Conservation (phyloP, 1,139 yeast genomes). For the Hemisphaericaspora xylanilytica region DNA sequence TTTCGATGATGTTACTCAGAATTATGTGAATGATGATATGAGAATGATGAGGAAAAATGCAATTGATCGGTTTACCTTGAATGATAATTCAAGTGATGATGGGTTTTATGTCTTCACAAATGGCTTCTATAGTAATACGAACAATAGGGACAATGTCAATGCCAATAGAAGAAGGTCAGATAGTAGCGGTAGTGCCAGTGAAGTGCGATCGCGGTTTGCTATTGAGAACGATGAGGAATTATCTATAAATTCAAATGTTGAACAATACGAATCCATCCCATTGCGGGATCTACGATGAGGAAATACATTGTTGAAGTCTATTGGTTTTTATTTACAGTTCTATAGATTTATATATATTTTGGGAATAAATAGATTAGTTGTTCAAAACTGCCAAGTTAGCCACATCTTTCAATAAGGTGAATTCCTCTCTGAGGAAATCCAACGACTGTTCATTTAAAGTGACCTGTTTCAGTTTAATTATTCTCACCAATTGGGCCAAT, state of each 20-base stretch:
- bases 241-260: conserved; percentile 5
- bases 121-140: conserved; percentile 36
- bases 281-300: conserved; percentile 8
- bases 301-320: too few species aligned
- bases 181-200: not conserved
- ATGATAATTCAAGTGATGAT: conserved; percentile 42
- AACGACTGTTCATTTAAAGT: conserved; percentile 5
- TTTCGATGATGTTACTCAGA: conserved; percentile 26
- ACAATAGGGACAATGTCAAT: conserved; percentile 3
- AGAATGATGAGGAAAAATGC: conserved; percentile 24
- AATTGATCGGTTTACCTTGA: conserved; percentile 14
- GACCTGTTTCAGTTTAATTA: conserved; percentile 6
- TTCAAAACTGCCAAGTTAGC: conserved; percentile 1
- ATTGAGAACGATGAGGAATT: conserved; percentile 6
- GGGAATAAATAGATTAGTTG: not conserved
- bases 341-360: not conserved
- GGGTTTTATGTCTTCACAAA: conserved; percentile 47
- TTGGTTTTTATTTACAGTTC: not conserved
- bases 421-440: conserved; percentile 4
- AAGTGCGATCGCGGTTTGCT: conserved; percentile 3
- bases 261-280: conserved; percentile 5
- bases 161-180: not conserved
- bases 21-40: conserved; percentile 38
- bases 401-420: not conserved
- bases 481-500: conserved; percentile 11